These are phyloP conservation scores for Acanthamoeba comandoni DNA, from an alignment of 208 protist genomes.

Conservation along the genomic window DNA sequence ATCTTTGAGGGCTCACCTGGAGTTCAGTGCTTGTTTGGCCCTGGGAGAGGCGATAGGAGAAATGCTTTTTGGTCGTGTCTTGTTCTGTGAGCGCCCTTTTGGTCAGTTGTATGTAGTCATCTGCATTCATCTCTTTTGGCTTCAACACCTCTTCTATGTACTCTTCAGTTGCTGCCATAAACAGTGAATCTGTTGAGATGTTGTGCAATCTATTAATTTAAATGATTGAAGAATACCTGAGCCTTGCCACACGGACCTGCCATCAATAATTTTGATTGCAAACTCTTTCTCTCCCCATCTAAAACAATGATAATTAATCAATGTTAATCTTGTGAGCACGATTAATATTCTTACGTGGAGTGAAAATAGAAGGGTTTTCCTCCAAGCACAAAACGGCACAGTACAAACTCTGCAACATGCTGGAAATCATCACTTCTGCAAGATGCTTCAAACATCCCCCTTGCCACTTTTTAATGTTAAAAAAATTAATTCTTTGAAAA, in stretches of 20 bases:
- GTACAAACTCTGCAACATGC: not conserved
- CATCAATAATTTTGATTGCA: too few relatives aligned
- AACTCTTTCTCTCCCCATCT: too few relatives aligned
- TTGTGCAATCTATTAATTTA: too few relatives aligned
- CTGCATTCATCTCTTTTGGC: constrained; percentile 36
- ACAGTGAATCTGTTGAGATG: not conserved
- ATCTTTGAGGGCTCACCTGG: not conserved
- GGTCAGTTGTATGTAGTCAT: constrained; percentile 56
- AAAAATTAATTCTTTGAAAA: too few relatives aligned
- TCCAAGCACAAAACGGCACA: constrained; percentile 2
- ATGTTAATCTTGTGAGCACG: too few relatives aligned
- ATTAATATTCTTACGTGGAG: too few relatives aligned
- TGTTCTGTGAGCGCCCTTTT: constrained; percentile 37
- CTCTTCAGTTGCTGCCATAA: constrained; percentile 12
- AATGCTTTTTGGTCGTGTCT: constrained; percentile 64
- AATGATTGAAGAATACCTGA: too few relatives aligned
- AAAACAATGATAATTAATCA: too few relatives aligned
- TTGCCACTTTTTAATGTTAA: too few relatives aligned
- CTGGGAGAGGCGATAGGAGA: constrained; percentile 55
- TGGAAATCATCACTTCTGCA: too few relatives aligned
- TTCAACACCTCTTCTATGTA: constrained; percentile 54
- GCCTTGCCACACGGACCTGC: too few relatives aligned
- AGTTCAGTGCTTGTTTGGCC: constrained; percentile 33
- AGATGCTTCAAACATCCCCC: too few relatives aligned
- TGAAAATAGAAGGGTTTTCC: constrained; percentile 6